Conservation (phyloP, 768 basidiomycete species). For the Lentinula sp. region DNA sequence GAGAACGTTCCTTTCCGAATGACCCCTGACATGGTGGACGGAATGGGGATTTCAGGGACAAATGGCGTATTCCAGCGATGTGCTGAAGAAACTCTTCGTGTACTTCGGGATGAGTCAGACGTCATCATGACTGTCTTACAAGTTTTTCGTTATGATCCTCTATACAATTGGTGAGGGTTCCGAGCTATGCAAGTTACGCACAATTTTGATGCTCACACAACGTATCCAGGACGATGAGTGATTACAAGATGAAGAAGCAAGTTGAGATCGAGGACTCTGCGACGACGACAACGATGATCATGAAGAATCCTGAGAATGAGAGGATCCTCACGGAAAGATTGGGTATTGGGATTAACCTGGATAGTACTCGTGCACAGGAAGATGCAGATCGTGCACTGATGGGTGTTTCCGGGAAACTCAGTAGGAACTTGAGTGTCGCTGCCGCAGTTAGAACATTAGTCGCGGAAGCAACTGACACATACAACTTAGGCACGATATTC, state of each 20-base stretch:
- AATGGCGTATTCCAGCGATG: constrained; percentile 94
- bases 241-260: constrained; percentile 56
- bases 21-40: constrained; percentile 91
- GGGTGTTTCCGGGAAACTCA: constrained; percentile 76
- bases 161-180: constrained; percentile 78
- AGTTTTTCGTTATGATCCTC: constrained; percentile 94
- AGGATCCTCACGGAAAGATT: constrained; percentile 19
- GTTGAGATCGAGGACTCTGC: constrained; percentile 41
- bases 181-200: background rate
- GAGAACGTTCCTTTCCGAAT: constrained; percentile 94
- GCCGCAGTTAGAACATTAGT: constrained; percentile 93
- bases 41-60: constrained; percentile 84
- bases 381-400: constrained; percentile 86
- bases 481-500: constrained; percentile 77
- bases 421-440: constrained; percentile 82
- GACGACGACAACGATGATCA: constrained; percentile 11
- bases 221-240: constrained; percentile 64
- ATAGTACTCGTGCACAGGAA: constrained; percentile 67
- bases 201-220: background rate
- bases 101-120: constrained; percentile 77
- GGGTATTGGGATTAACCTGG: constrained; percentile 56
- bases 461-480: constrained; percentile 74
- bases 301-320: constrained; percentile 15
- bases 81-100: constrained; percentile 90
- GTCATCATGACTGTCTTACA: constrained; percentile 93